Conservation (phyloP, 495 filamentous ascomycete species). For the Amorphotheca resinae region DNA sequence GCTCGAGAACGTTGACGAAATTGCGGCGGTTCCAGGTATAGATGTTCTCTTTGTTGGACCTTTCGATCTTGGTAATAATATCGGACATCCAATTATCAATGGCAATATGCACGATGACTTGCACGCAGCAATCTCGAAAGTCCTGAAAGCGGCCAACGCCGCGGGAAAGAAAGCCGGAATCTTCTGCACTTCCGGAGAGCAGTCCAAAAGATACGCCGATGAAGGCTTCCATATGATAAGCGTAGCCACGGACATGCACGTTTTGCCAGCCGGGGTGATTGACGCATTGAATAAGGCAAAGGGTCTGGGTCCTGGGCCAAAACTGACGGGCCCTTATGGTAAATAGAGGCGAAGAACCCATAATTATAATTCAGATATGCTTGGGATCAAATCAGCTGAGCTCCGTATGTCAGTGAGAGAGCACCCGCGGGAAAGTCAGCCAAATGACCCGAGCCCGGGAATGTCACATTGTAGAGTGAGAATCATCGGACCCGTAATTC, state of each 20-base stretch:
- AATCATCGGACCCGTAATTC: too few relatives aligned
- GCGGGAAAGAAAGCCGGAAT: conserved; percentile 70
- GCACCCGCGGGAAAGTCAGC: too few relatives aligned
- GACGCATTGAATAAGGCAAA: conserved; percentile 32
- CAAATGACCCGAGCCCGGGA: too few relatives aligned
- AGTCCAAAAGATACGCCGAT: conserved; percentile 49
- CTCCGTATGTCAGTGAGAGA: too few relatives aligned
- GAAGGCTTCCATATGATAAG: conserved; percentile 71
- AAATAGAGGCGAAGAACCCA: conserved; percentile 17
- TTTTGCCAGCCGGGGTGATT: conserved; percentile 35
- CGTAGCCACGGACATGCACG: conserved; percentile 46
- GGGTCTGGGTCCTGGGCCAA: conserved; percentile 24
- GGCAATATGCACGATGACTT: conserved; percentile 52
- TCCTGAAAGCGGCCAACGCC: conserved; percentile 46
- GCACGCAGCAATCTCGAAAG: conserved; percentile 51
- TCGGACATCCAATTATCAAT: conserved; percentile 55
- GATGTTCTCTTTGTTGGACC: conserved; percentile 73
- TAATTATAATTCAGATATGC: background rate
- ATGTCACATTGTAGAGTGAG: too few relatives aligned
- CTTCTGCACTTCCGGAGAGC: conserved; percentile 55
- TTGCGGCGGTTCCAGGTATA: conserved; percentile 56
- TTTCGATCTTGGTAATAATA: conserved; percentile 64
- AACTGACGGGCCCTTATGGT: conserved; percentile 23
- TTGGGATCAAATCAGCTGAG: background rate
- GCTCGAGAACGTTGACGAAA: conserved; percentile 55